Conservation (phyloP, 2,329 filamentous ascomycete genomes). For the Zopfia rhizophila region DNA sequence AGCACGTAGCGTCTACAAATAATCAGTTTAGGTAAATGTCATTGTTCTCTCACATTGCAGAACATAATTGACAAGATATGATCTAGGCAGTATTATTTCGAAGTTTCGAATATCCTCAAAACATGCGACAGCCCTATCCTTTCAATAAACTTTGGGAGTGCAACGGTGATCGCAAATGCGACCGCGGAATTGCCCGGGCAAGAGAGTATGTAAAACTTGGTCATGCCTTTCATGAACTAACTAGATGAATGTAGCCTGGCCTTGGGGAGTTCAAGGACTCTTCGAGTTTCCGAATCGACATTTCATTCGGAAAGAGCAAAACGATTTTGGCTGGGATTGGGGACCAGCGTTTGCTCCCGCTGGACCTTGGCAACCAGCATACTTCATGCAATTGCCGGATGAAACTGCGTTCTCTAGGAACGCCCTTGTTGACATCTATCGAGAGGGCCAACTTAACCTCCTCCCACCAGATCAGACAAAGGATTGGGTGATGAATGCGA, state of each 20-base stretch:
- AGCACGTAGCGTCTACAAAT: conserved; percentile 65
- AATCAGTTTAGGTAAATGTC: conserved; percentile 74
- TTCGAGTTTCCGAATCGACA: conserved; percentile 65
- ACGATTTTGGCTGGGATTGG: conserved; percentile 72
- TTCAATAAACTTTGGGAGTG: conserved; percentile 67
- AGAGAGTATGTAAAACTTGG: conserved; percentile 47
- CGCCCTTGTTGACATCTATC: conserved; percentile 68
- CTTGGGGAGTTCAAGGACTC: conserved; percentile 57
- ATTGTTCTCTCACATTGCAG: no score
- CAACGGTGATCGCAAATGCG: conserved; percentile 62
- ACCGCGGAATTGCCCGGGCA: conserved; percentile 63
- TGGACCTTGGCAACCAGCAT: conserved; percentile 71
- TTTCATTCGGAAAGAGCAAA: conserved; percentile 70
- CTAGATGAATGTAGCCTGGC: conserved; percentile 56
- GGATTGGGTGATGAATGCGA: conserved; percentile 71
- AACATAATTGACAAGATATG: no score
- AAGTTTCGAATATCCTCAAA: conserved; percentile 61
- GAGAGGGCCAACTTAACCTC: conserved; percentile 67
- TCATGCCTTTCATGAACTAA: background rate
- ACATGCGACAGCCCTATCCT: conserved; percentile 57
- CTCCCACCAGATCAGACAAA: conserved; percentile 66
- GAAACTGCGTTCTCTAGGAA: conserved; percentile 62
- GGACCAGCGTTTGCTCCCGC: conserved; percentile 69
- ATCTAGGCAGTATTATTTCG: conserved; percentile 70
- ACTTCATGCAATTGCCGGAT: conserved; percentile 62